phyloP scores from a whole-genome alignment of 306 rosid genomes.

The Vigna trinervia region DNA sequence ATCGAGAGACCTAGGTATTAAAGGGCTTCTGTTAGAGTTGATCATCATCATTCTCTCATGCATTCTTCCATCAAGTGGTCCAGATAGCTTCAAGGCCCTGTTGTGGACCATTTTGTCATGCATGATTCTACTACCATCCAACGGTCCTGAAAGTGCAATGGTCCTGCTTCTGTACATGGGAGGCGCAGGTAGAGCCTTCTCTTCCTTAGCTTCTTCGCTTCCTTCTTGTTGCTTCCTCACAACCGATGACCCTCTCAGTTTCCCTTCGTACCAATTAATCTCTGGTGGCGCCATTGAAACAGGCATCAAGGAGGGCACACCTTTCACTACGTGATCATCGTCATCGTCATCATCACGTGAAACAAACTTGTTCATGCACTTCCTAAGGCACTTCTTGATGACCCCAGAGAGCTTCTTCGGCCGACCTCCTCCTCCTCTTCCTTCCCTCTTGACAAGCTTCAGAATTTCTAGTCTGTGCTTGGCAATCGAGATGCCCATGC shows the following conservation, averaged over 20 bases:
- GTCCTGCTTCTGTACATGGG: constrained; percentile 49
- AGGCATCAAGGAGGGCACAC: constrained; percentile 14
- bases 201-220: constrained; percentile 46
- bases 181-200: constrained; percentile 30
- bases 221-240: constrained; percentile 45
- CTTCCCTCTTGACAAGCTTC: constrained; percentile 71
- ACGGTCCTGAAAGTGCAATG: constrained; percentile 82
- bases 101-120: constrained; percentile 38
- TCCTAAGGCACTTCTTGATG: constrained; percentile 59
- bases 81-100: constrained; percentile 61
- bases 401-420: constrained; percentile 49
- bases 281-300: constrained; percentile 38
- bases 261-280: constrained; percentile 48
- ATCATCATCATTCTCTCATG: constrained; percentile 49
- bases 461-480: constrained; percentile 91
- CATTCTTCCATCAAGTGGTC: constrained; percentile 80
- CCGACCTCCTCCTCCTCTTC: neutral
- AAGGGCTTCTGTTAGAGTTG: constrained; percentile 57
- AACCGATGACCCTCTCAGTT: constrained; percentile 51
- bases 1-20: constrained; percentile 42
- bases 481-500: constrained; percentile 87
- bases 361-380: constrained; percentile 57
- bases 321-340: neutral
- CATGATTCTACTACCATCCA: constrained; percentile 60
- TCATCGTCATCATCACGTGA: constrained; percentile 28